A percentile compares a stretch with the other conserved stretches of the same genome.
These are phyloP conservation scores for Byssochlamys sp. DNA, from an alignment of 2,329 filamentous ascomycete species.

Conservation along the genomic window DNA sequence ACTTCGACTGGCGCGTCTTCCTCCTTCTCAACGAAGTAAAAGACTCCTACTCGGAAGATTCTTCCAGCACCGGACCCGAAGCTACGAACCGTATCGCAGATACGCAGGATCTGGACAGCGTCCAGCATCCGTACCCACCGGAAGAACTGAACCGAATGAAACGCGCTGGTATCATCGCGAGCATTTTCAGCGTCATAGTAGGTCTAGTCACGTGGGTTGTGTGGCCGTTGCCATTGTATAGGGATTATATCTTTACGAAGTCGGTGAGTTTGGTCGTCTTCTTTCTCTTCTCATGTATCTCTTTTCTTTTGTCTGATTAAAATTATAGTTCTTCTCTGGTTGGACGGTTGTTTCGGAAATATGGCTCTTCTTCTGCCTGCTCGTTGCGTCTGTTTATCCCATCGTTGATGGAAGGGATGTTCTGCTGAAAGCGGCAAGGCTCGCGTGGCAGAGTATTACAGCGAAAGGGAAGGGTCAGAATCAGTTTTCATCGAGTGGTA, in stretches of 20 bases:
- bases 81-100: neutral
- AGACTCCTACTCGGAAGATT: neutral
- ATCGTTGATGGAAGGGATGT: slow-evolving; percentile 9
- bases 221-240: slow-evolving; percentile 13
- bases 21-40: slow-evolving; percentile 4
- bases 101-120: slow-evolving; percentile 6
- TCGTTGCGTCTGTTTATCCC: slow-evolving; percentile 10
- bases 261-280: neutral
- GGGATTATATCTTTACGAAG: slow-evolving; percentile 12
- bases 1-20: slow-evolving; percentile 5
- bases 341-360: slow-evolving; percentile 12
- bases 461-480: neutral
- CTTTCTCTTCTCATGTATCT: neutral
- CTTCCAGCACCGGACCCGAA: neutral
- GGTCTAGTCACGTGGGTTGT: slow-evolving; percentile 12
- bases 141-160: slow-evolving; percentile 10
- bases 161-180: slow-evolving; percentile 12
- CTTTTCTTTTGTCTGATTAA: neutral
- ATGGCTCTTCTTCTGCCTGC: slow-evolving; percentile 10
- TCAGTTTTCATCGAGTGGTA: neutral
- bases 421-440: slow-evolving; percentile 4
- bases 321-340: slow-evolving; percentile 9
- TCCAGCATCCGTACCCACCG: slow-evolving; percentile 11
- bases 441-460: slow-evolving; percentile 1
- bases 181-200: slow-evolving; percentile 13